Evolutionary conservation across 306 rosid species (phyloP), one percentile per base, ranked within the genome.

Genomic region (Carpinus viminea): DNA sequence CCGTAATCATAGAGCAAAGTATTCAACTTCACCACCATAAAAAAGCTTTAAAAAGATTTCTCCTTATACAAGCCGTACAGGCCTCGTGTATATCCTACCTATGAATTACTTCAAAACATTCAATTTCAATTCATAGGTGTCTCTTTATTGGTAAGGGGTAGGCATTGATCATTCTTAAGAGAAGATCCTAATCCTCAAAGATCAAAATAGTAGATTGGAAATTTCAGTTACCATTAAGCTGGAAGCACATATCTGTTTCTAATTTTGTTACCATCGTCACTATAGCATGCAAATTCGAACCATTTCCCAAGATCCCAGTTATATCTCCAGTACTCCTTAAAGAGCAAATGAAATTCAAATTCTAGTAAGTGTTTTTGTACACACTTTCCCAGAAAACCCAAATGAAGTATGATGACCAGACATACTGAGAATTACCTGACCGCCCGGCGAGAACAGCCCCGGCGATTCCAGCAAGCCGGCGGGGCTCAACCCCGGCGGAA

Each of bases 371-470:
- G 11, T 50, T 34, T 53, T n/a, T 20, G 41, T 18, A 38, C 4
- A 53, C 28, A 15, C n/a, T 31, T 50, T 48, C 1, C 24, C 16
- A 54, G 13, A 68, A 9, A 52, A 43, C 5, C 70, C 36, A 65
- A 4, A 41, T 4, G 12, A 68, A 41, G 51, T 41, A 1, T 2
- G 7, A 17, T 16, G 7, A 61, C 21, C 38, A 48, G 9, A 51
- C 60, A 20, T 53, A 76, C 54, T 26, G n/a, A 78, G 41, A 76
- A 28, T 79, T 71, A 92, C 97, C 95, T 90, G 93, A 70, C 80
- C 73, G 72, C 80, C 73, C 5, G 88, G 89, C 20, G 96, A 83
- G 59, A 90, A 87, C 43, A 85, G 54, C 46, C 85, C 86, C 34
- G 83, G 81, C 4, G 94, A 85, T 68, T 84, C 89, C 0, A 78